A percentile compares a stretch with the other conserved stretches of the same genome.
Evolutionary conservation across 495 filamentous ascomycete species (phyloP).

Genomic region (Evernia prunastri): DNA sequence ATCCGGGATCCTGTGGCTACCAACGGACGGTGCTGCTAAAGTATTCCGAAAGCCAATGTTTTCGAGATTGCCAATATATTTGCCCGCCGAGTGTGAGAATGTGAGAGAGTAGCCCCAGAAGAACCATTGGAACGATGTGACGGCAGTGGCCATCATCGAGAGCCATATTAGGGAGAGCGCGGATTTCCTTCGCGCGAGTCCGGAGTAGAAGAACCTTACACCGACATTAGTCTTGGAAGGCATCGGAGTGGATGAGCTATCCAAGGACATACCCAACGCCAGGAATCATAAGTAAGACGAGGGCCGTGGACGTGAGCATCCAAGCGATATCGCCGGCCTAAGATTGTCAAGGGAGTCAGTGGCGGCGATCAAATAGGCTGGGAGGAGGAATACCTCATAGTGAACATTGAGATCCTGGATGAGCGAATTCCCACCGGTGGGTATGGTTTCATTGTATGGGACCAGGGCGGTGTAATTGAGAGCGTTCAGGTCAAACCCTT

Average conservation of each 20-base stretch:
- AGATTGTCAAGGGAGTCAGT: slow-evolving; percentile 10
- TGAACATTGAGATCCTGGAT: slow-evolving; percentile 70
- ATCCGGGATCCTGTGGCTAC: slow-evolving; percentile 75
- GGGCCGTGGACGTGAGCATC: slow-evolving; percentile 79
- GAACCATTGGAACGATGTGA: slow-evolving; percentile 96
- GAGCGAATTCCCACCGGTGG: slow-evolving; percentile 69
- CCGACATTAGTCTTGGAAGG: neutral
- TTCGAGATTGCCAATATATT: slow-evolving; percentile 74
- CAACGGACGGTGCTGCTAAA: slow-evolving; percentile 74
- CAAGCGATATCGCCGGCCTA: slow-evolving; percentile 87
- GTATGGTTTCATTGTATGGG: slow-evolving; percentile 58
- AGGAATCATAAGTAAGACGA: slow-evolving; percentile 96
- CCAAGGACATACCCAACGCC: slow-evolving; percentile 64
- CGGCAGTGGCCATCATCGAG: slow-evolving; percentile 88
- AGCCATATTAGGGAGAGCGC: slow-evolving; percentile 94
- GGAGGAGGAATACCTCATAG: slow-evolving; percentile 58
- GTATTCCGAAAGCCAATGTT: slow-evolving; percentile 85
- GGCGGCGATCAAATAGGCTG: neutral
- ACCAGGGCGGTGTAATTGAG: slow-evolving; percentile 45
- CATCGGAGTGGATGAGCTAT: neutral
- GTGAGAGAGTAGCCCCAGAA: slow-evolving; percentile 97
- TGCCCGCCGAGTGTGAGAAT: slow-evolving; percentile 79
- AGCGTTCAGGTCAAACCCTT: slow-evolving; percentile 36
- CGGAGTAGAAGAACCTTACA: slow-evolving; percentile 89
- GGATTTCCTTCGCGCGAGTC: slow-evolving; percentile 92